phyloP scores from a whole-genome alignment of 192 early-diverging fungal genomes.

The Pilobolus umbonatus region DNA sequence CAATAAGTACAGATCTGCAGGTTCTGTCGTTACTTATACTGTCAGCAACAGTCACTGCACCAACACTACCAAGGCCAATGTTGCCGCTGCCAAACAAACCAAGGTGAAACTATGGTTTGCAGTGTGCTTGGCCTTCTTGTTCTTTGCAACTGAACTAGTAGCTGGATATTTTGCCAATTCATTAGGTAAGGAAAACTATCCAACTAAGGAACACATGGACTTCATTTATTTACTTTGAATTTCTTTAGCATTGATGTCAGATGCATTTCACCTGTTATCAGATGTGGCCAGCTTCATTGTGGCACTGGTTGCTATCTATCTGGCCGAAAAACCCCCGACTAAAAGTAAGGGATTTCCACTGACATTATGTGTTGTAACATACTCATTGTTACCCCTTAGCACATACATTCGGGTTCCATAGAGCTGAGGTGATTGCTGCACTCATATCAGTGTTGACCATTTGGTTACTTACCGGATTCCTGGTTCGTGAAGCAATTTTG shows the following conservation, averaged over 20 bases:
- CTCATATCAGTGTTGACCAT: conserved; percentile 72
- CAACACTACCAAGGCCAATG: conserved; percentile 15
- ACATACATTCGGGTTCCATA: conserved; percentile 71
- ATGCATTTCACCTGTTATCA: conserved; percentile 69
- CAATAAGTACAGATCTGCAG: not conserved
- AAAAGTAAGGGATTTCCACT: conserved; percentile 33
- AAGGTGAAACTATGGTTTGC: conserved; percentile 52
- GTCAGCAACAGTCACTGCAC: conserved; percentile 15
- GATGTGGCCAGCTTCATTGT: conserved; percentile 74
- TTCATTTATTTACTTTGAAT: too few species aligned
- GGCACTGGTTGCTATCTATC: conserved; percentile 59
- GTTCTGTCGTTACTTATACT: conserved; percentile 15
- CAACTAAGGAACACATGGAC: too few species aligned
- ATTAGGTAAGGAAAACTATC: conserved; percentile 38
- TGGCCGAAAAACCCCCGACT: conserved; percentile 60
- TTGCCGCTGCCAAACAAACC: conserved; percentile 3
- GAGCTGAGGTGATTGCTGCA: conserved; percentile 77
- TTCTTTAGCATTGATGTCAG: conserved; percentile 69
- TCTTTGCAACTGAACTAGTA: conserved; percentile 61
- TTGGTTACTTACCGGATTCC: conserved; percentile 63
- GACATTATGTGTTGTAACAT: not conserved
- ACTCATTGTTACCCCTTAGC: conserved; percentile 23
- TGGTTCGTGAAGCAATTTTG: conserved; percentile 70
- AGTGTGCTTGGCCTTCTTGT: conserved; percentile 48
- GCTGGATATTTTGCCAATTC: conserved; percentile 53